A percentile compares a stretch with the other conserved stretches of the same genome.
Conservation (phyloP, 371 early-diverging fungal species). For the Capillidium heterosporum region DNA sequence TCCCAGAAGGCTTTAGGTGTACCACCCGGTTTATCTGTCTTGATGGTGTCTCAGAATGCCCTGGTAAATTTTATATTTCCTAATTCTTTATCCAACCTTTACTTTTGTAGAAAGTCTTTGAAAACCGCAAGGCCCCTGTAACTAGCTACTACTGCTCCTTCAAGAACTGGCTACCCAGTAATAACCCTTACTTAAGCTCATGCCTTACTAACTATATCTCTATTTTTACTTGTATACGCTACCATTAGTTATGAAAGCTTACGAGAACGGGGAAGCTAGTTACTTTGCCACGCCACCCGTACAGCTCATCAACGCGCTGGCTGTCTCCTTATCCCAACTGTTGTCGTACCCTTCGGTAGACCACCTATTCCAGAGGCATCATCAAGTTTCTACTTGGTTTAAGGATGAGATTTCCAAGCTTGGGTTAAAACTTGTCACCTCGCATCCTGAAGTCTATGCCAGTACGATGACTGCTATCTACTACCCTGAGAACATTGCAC, state of each 20-base stretch:
- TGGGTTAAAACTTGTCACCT: constrained; percentile 54
- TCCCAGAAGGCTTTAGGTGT: constrained; percentile 91
- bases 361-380: constrained; percentile 45
- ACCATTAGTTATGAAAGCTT: constrained; percentile 70
- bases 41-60: constrained; percentile 59
- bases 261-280: constrained; percentile 73
- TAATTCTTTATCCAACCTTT: neutral
- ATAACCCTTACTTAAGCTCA: constrained; percentile 18
- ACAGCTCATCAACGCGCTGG: constrained; percentile 77
- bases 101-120: constrained; percentile 21
- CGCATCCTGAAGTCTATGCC: constrained; percentile 18
- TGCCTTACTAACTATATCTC: too few relatives aligned
- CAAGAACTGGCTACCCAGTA: constrained; percentile 72
- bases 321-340: constrained; percentile 64
- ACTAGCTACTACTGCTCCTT: constrained; percentile 59
- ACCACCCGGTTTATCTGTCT: constrained; percentile 70
- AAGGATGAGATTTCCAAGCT: constrained; percentile 41
- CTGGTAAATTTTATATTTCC: constrained; percentile 16
- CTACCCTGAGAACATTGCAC: constrained; percentile 69
- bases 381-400: constrained; percentile 46
- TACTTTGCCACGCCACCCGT: constrained; percentile 98
- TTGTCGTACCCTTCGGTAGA: constrained; percentile 38
- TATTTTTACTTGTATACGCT: constrained; percentile 1
- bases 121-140: constrained; percentile 50
- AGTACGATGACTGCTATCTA: constrained; percentile 89